Conservation (phyloP, 2,329 filamentous ascomycete genomes). For the Capronia coronata region DNA sequence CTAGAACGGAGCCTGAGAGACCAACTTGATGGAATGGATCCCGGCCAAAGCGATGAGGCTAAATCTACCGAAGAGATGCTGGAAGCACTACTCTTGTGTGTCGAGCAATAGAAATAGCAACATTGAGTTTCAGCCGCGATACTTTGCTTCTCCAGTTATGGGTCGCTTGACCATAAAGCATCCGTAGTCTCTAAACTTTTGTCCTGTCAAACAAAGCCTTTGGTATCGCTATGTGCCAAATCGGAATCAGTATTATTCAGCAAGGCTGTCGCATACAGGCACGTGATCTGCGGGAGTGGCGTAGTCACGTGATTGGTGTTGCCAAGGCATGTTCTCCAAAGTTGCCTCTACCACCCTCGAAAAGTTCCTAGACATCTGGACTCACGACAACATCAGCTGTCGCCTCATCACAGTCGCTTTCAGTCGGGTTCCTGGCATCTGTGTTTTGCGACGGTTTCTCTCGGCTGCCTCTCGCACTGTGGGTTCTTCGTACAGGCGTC, state of each 20-base stretch:
- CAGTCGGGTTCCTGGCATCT: neutral
- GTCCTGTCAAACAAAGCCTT: too few relatives aligned
- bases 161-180: neutral
- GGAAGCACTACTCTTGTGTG: constrained; percentile 50
- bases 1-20: constrained; percentile 64
- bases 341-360: neutral
- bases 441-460: constrained; percentile 1
- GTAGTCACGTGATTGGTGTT: neutral
- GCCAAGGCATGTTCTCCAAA: constrained; percentile 1
- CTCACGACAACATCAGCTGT: neutral
- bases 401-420: neutral
- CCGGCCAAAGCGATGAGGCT: constrained; percentile 48
- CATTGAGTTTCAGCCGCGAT: neutral
- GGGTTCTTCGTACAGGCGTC: constrained; percentile 11
- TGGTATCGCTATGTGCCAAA: too few relatives aligned
- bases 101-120: constrained; percentile 29
- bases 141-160: neutral
- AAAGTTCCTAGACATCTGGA: constrained; percentile 4
- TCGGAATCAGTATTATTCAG: too few relatives aligned
- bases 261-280: neutral
- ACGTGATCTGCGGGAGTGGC: neutral
- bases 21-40: constrained; percentile 55
- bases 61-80: constrained; percentile 58
- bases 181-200: too few relatives aligned
- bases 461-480: constrained; percentile 9